These are phyloP conservation scores for Beauveria sp. DNA, from an alignment of 2,329 filamentous ascomycete species.

Conservation along the genomic window DNA sequence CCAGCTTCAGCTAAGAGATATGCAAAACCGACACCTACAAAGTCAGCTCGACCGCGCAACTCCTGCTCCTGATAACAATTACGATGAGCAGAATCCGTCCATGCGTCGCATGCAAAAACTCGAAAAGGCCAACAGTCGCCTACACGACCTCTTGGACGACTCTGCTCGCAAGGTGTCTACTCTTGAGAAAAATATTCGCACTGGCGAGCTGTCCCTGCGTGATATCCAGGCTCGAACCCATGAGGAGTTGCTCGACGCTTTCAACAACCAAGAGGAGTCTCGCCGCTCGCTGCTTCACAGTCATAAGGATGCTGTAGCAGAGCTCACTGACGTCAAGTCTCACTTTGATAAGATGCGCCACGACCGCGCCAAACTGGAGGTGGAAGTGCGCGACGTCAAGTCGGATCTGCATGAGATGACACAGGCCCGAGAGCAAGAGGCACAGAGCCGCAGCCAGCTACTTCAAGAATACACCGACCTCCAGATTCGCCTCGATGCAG, in stretches of 20 bases:
- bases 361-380: constrained; percentile 68
- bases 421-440: constrained; percentile 74
- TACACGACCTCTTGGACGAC: constrained; percentile 92
- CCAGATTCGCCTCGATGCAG: constrained; percentile 85
- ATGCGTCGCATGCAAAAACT: constrained; percentile 78
- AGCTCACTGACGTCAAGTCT: constrained; percentile 78
- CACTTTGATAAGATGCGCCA: constrained; percentile 84
- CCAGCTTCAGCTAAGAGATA: constrained; percentile 85
- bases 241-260: constrained; percentile 84
- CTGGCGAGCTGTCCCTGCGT: constrained; percentile 78
- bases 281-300: constrained; percentile 72
- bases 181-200: constrained; percentile 77
- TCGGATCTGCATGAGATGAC: constrained; percentile 79
- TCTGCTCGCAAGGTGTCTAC: constrained; percentile 87
- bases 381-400: constrained; percentile 75
- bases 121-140: constrained; percentile 80
- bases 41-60: constrained; percentile 70
- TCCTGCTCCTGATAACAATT: constrained; percentile 49
- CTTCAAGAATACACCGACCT: constrained; percentile 89
- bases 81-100: constrained; percentile 75
- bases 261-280: constrained; percentile 89
- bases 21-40: constrained; percentile 90
- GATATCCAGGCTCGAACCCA: constrained; percentile 91
- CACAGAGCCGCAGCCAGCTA: constrained; percentile 77
- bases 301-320: constrained; percentile 77